A percentile compares a stretch with the other conserved stretches of the same genome.
phyloP scores from a whole-genome alignment of 345 rosid genomes.

The Acer campestre region DNA sequence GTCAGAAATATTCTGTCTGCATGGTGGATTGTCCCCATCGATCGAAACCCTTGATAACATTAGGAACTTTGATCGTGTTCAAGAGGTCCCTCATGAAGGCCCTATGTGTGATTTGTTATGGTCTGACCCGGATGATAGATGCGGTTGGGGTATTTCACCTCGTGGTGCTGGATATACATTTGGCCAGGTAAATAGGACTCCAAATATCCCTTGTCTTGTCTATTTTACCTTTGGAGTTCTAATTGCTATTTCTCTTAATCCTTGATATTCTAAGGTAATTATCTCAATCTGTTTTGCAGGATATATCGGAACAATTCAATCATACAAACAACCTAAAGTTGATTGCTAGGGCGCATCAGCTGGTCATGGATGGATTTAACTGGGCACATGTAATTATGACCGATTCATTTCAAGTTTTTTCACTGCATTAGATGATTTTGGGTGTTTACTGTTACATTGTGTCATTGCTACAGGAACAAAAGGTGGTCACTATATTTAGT shows the following conservation, averaged over 20 bases:
- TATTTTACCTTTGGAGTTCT: slow-evolving; percentile 2
- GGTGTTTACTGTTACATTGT: slow-evolving; percentile 15
- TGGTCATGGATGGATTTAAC: slow-evolving; percentile 98
- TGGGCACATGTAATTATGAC: slow-evolving; percentile 85
- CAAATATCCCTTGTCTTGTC: background rate
- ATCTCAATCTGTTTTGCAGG: slow-evolving; percentile 43
- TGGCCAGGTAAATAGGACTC: slow-evolving; percentile 68
- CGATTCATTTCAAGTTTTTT: background rate
- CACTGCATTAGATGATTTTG: slow-evolving; percentile 10
- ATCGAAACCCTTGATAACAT: slow-evolving; percentile 96
- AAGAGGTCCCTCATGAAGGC: slow-evolving; percentile 98
- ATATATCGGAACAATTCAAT: slow-evolving; percentile 95
- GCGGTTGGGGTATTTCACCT: slow-evolving; percentile 99
- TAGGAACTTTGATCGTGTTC: slow-evolving; percentile 92
- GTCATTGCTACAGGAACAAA: slow-evolving; percentile 78
- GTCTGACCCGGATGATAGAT: slow-evolving; percentile 98
- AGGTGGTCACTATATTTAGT: slow-evolving; percentile 96
- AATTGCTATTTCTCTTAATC: background rate
- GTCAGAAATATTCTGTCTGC: slow-evolving; percentile 98
- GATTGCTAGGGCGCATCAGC: slow-evolving; percentile 98
- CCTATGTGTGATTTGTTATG: slow-evolving; percentile 99
- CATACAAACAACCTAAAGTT: slow-evolving; percentile 86
- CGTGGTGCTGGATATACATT: slow-evolving; percentile 99
- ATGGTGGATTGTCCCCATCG: slow-evolving; percentile 97
- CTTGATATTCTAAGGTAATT: slow-evolving; percentile 14